phyloP scores from a whole-genome alignment of 2,329 filamentous ascomycete genomes.

The Fusarium sp. region DNA sequence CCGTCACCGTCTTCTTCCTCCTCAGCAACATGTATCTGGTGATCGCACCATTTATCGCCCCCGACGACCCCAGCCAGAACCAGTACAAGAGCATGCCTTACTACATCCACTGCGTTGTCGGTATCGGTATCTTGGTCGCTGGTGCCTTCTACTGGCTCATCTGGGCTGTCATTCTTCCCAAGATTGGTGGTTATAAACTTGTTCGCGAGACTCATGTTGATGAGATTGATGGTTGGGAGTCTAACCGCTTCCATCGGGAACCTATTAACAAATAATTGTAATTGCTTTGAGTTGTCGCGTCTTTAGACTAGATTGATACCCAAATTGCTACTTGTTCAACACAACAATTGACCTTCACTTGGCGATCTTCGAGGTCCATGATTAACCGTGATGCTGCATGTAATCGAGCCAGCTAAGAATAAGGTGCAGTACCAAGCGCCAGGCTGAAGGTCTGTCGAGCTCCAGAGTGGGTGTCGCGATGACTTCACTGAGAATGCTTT shows the following conservation, averaged over 20 bases:
- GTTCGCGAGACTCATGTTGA: conserved; percentile 63
- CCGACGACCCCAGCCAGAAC: conserved; percentile 56
- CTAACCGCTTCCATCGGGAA: conserved; percentile 59
- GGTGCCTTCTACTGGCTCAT: conserved; percentile 65
- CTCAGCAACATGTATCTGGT: conserved; percentile 69
- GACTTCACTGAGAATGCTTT: neutral
- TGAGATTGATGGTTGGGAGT: conserved; percentile 69
- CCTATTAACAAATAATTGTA: conserved; percentile 41
- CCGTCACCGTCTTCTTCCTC: conserved; percentile 66
- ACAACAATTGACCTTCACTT: neutral
- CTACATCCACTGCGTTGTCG: conserved; percentile 66
- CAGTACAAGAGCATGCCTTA: conserved; percentile 64
- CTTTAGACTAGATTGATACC: conserved; percentile 18
- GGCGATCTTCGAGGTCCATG: neutral
- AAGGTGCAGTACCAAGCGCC: neutral
- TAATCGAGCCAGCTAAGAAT: neutral
- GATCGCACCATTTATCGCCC: conserved; percentile 65
- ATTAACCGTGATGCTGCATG: neutral
- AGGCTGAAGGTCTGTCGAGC: neutral
- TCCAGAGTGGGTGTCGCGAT: neutral
- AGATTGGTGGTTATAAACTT: conserved; percentile 62
- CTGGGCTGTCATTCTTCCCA: conserved; percentile 62
- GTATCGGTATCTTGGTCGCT: conserved; percentile 60
- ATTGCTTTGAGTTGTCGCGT: neutral
- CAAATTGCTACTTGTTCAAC: conserved; percentile 7